Conservation (phyloP, 2,329 filamentous ascomycete species). For the Epichloe typhina region DNA sequence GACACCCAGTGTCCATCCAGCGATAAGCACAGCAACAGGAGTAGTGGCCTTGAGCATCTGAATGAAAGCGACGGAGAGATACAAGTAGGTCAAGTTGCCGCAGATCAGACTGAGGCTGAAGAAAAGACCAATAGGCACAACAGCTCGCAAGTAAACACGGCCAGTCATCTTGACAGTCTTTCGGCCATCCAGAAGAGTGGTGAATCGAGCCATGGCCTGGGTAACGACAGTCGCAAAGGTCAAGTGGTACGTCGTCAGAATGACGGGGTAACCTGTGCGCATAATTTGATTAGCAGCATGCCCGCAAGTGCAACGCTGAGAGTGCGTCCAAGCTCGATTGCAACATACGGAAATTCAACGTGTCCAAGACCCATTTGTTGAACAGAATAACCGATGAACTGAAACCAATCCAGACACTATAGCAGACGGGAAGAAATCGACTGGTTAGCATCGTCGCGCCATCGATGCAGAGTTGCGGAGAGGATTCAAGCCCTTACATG, state of each 20-base stretch:
- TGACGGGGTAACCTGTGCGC: conserved; percentile 51
- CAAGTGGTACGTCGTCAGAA: conserved; percentile 94
- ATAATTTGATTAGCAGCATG: conserved; percentile 1
- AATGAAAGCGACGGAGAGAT: conserved; percentile 91
- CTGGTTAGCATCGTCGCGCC: neutral
- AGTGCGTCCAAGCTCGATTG: neutral
- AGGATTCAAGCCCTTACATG: conserved; percentile 31
- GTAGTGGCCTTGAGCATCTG: conserved; percentile 99
- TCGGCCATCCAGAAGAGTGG: conserved; percentile 77
- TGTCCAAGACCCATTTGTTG: conserved; percentile 97
- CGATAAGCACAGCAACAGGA: conserved; percentile 81
- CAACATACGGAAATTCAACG: conserved; percentile 54
- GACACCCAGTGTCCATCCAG: conserved; percentile 78
- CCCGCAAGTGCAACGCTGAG: neutral
- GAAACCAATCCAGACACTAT: conserved; percentile 79
- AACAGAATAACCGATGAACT: conserved; percentile 94
- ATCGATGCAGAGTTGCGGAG: neutral
- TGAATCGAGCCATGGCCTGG: conserved; percentile 82
- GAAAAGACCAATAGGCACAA: conserved; percentile 88
- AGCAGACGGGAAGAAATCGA: neutral
- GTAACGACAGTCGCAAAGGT: conserved; percentile 89
- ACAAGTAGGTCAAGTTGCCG: conserved; percentile 89
- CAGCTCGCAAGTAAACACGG: conserved; percentile 80
- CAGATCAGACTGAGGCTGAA: conserved; percentile 95
- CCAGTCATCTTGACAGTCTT: conserved; percentile 97